Evolutionary conservation across 2,329 filamentous ascomycete genomes (phyloP), one percentile per base, ranked within the genome.

Genomic region (Cercospora berteroae): DNA sequence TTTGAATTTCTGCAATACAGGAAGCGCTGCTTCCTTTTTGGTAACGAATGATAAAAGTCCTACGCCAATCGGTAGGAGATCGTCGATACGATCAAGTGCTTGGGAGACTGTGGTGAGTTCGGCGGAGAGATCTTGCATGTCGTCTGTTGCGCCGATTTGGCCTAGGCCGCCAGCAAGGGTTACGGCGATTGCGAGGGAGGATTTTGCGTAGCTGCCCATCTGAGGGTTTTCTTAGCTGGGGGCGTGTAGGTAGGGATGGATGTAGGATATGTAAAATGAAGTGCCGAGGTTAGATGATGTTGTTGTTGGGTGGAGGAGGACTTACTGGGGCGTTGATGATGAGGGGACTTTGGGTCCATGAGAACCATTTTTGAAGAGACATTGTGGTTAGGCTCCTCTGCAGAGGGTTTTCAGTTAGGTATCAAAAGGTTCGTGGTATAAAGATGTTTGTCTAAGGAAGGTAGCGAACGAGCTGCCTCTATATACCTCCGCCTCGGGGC

Each of bases 121-220:
- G 7, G 10, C 18, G 12, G 63, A 61, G 31, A 74, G 67, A 20
- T 65, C 66, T 36, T 64, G n/a, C 55, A 73, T 58, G 33, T 73
- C 62, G 23, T 74, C 78, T 65, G 78, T 80, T 18, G 77, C 77
- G 64, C 79, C 81, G 44, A 83, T 79, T 74, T 82, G 82, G 55
- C 81, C 82, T 8, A 83, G 74, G 20, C 81, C 82, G 33, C 81
- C 81, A 27, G 86, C 84, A 70, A 78, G 78, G 2, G 85, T 87
- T 16, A 91, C 84, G 27, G 87, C 84, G 23, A 88, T 80, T 1
- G 89, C 87, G 3, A 92, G 82, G 0, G 74, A 83, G 69, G 74
- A 84, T 74, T 74, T 83, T 73, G 83, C 80, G 65, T 90, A 86
- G 29, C 87, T 81, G 48, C 65, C 70, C 70, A 72, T 72, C 70